Evolutionary conservation across 2,329 filamentous ascomycete genomes (phyloP), one percentile per base, ranked within the genome.

Genomic region (Penicillium italicum): DNA sequence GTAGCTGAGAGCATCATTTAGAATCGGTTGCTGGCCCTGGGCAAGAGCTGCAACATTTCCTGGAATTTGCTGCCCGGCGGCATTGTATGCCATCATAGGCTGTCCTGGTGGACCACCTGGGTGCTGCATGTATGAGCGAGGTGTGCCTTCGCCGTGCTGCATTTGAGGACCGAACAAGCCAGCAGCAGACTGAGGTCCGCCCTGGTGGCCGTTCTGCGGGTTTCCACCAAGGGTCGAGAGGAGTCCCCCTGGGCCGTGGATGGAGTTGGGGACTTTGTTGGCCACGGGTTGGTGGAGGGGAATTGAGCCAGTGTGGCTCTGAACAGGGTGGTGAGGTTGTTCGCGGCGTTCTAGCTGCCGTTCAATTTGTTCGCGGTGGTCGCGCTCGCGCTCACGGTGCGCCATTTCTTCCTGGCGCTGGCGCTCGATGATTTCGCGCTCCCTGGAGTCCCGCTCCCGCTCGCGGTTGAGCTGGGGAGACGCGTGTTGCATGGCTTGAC

Each of bases 231-330:
- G 85, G 62, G 86, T 90, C 9, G 87, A 84, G 37, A 97, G 83
- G 34, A 97, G 81, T 9, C 93, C 93, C 63, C 94, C 93, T 1
- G 93, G 93, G 43, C 91, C 95, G 71, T 96, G 93, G 54, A 97
- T 95, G 50, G 90, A 88, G 61, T 86, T 88, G 55, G 88, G 77
- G 60, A 91, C 80, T 74, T 92, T 80, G 69, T 91, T 85, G 59
- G 93, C 93, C 56, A 97, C 91, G 5, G 93, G 93, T 73, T 97
- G 93, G 74, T 97, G 93, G 66, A 97, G 87, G 52, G 92, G 91
- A 52, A 96, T 90, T 3, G 92, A 91, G 55, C 88, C 90, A 37
- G 90, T 87, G 69, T 90, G 92, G 75, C 88, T 94, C 73, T 97
- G 92, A 69, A 94, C 91, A 26, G 88, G 85, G 57, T 89, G 83